Conservation (phyloP, 208 protist genomes). For the Trypanosoma rangeli region DNA sequence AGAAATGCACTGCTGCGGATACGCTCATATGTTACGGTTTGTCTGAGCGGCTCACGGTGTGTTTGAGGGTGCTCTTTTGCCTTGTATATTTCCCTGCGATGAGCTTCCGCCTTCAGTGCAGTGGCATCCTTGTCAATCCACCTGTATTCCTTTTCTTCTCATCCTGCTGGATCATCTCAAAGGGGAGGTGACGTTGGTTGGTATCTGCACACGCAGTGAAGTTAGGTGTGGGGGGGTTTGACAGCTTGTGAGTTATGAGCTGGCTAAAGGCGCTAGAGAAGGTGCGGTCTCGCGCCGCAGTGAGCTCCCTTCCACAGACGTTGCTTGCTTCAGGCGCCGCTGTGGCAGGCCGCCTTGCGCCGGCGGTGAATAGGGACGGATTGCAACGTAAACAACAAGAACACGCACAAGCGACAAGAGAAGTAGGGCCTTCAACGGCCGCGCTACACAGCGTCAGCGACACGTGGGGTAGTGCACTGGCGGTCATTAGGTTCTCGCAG, state of each 20-base stretch:
- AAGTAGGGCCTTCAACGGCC: conserved; percentile 14
- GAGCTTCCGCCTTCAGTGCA: too few species aligned
- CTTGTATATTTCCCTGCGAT: too few species aligned
- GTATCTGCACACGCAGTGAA: neutral
- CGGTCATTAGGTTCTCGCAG: conserved; percentile 21
- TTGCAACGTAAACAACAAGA: conserved; percentile 7
- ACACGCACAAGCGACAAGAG: neutral
- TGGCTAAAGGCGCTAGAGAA: conserved; percentile 28
- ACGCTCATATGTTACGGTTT: neutral
- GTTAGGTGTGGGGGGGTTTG: neutral
- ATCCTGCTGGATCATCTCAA: too few species aligned
- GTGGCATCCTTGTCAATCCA: too few species aligned
- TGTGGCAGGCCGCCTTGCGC: neutral
- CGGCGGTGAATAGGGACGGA: neutral
- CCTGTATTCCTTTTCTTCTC: too few species aligned
- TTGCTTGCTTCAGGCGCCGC: neutral
- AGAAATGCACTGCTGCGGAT: too few species aligned
- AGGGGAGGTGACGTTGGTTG: neutral
- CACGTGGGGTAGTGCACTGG: conserved; percentile 20
- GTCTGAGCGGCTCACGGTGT: neutral
- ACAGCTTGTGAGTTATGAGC: conserved; percentile 13
- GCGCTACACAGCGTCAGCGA: conserved; percentile 21
- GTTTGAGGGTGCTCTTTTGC: too few species aligned
- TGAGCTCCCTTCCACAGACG: neutral
- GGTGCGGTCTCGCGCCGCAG: neutral